These are phyloP conservation scores for Amaranthus palmeri DNA, from an alignment of 148 eudicot species.

Conservation along the genomic window DNA sequence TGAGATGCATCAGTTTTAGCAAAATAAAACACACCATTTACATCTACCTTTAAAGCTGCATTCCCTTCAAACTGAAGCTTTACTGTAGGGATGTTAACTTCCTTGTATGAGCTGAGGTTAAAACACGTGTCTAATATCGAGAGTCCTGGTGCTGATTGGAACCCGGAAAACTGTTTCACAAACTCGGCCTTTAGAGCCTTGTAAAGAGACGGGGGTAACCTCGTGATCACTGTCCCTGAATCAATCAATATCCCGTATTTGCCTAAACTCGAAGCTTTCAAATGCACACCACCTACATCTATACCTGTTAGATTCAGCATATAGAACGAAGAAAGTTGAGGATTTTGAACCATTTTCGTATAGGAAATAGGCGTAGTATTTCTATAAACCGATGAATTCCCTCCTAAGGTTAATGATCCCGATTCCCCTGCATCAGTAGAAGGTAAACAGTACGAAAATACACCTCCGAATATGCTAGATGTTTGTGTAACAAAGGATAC, in stretches of 20 bases:
- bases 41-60: conserved; percentile 52
- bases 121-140: conserved; percentile 78
- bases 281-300: conserved; percentile 43
- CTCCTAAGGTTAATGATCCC: conserved; percentile 55
- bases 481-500: conserved; percentile 62
- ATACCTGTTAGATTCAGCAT: conserved; percentile 59
- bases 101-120: conserved; percentile 50
- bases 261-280: conserved; percentile 38
- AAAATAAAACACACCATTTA: conserved; percentile 56
- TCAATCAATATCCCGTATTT: conserved; percentile 47
- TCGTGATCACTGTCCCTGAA: conserved; percentile 74
- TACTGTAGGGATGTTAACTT: conserved; percentile 55
- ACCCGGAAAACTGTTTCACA: conserved; percentile 55
- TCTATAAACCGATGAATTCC: conserved; percentile 37
- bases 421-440: conserved; percentile 38
- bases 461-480: conserved; percentile 39
- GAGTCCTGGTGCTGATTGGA: conserved; percentile 49
- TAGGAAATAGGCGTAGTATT: conserved; percentile 59
- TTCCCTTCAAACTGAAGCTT: conserved; percentile 49
- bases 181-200: conserved; percentile 45
- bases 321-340: conserved; percentile 48
- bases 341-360: conserved; percentile 46
- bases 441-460: conserved; percentile 77
- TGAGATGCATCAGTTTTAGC: conserved; percentile 69
- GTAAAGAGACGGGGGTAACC: conserved; percentile 60